Base-by-base conservation (phyloP, 2,329 filamentous ascomycete species). In the Trichophaea hybrida region DNA sequence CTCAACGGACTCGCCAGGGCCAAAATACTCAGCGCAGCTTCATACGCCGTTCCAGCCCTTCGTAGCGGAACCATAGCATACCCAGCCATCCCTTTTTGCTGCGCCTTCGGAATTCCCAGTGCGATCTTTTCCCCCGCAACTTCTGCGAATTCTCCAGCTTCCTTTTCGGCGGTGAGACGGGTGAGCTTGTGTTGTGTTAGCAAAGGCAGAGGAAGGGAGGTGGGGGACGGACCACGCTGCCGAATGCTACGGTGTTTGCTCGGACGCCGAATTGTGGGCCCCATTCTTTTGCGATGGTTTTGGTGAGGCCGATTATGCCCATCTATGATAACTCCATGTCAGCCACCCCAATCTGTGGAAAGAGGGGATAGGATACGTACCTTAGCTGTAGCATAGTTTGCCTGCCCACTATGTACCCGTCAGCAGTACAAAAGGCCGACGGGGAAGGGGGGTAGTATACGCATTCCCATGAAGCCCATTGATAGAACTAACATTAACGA, bases 221-320 rank as follows among this genome's bases (percentile, higher is more conserved):
- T 2, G 34, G 15, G 17, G 34, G n/a, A 60, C 62, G 46, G 48
- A 64, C 61, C 34, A 63, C 62, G 70, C 84, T 80, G 0, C 89
- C 89, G 68, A 94, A 94, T 4, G 88, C 88, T 55, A 94, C 77
- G 2, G 87, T 88, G 72, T 94, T 94, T 44, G 83, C 80, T 60
- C 88, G 77, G 5, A 94, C 88, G 55, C 88, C 88, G 68, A 90
- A 94, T 40, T 73, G 0, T 86, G 55, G 88, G 0, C 88, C 88
- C 89, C 88, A 94, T 75, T 95, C 84, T 75, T 94, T 94, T 2
- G 88, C 88, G 69, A 94, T 88, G 1, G 88, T 89, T 75, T 93
- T 94, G 61, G 85, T 90, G 60, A 94, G 78, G 5, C 89, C 89
- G 8, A 80, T 80, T 12, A 94, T 81, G 50, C 87, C 89, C 2